Evolutionary conservation across 2,329 filamentous ascomycete genomes (phyloP).

Genomic region (Colletotrichum truncatum): DNA sequence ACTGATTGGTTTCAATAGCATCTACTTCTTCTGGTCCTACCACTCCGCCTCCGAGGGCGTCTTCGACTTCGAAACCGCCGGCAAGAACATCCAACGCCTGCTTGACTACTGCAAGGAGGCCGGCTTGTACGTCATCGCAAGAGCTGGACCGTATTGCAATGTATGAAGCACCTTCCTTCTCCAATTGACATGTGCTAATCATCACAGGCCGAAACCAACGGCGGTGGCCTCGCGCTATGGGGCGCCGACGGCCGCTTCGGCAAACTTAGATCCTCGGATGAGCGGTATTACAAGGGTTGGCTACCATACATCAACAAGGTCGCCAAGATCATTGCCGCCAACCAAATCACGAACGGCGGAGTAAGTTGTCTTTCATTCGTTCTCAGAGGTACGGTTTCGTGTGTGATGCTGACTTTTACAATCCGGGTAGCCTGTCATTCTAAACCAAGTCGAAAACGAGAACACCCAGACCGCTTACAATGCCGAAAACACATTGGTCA

Average conservation of each 20-base stretch:
- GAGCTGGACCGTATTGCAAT: constrained; percentile 80
- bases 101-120: constrained; percentile 78
- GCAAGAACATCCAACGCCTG: constrained; percentile 66
- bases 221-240: constrained; percentile 47
- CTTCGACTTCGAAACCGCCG: constrained; percentile 68
- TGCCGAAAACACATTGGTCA: constrained; percentile 47
- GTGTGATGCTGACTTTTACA: constrained; percentile 56
- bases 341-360: constrained; percentile 84
- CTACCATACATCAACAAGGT: constrained; percentile 55
- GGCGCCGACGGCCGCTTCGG: constrained; percentile 42
- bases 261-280: constrained; percentile 48
- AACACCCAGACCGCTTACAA: constrained; percentile 67
- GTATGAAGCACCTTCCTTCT: constrained; percentile 38
- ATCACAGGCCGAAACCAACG: constrained; percentile 32
- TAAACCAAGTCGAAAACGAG: constrained; percentile 86
- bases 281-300: constrained; percentile 53
- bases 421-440: constrained; percentile 72
- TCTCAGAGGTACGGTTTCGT: neutral
- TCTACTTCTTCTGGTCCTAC: constrained; percentile 84
- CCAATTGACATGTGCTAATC: neutral
- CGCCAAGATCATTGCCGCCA: constrained; percentile 72
- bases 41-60: constrained; percentile 76
- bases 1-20: constrained; percentile 47
- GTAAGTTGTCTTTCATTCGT: too few relatives aligned
- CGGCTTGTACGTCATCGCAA: constrained; percentile 80